phyloP scores from a whole-genome alignment of 805 yeast genomes.

The Metahyphopichia silvanorum region DNA sequence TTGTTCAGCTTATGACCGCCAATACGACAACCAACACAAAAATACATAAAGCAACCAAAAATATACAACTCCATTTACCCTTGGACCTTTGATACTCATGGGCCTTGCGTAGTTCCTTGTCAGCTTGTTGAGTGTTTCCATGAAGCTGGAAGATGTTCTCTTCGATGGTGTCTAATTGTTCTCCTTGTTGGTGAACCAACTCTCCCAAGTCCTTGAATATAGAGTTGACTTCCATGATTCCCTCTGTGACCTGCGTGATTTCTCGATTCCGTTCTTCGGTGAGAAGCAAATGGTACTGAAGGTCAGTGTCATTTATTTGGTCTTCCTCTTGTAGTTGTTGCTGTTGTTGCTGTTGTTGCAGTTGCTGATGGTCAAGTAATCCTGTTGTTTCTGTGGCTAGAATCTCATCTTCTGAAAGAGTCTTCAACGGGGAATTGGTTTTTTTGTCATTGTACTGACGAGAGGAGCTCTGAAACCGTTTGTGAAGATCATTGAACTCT shows the following conservation, averaged over 20 bases:
- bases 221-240: slow-evolving; percentile 80
- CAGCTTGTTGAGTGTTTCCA: slow-evolving; percentile 65
- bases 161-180: slow-evolving; percentile 78
- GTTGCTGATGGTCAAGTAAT: slow-evolving; percentile 24
- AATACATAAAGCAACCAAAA: slow-evolving; percentile 56
- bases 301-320: slow-evolving; percentile 42
- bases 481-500: slow-evolving; percentile 54
- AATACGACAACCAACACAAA: slow-evolving; percentile 57
- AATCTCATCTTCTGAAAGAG: slow-evolving; percentile 1
- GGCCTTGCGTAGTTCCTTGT: slow-evolving; percentile 68
- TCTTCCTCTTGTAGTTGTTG: slow-evolving; percentile 35
- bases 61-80: slow-evolving; percentile 70
- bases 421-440: slow-evolving; percentile 18
- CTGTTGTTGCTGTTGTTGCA: slow-evolving; percentile 21
- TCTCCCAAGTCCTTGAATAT: slow-evolving; percentile 80
- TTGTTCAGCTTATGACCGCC: slow-evolving; percentile 43
- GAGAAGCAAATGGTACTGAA: slow-evolving; percentile 60
- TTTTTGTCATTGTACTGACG: slow-evolving; percentile 50
- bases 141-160: slow-evolving; percentile 67
- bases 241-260: slow-evolving; percentile 67
- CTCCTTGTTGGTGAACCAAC: slow-evolving; percentile 81
- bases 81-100: slow-evolving; percentile 68
- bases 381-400: slow-evolving; percentile 41
- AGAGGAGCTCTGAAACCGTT: slow-evolving; percentile 36
- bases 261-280: slow-evolving; percentile 74